A percentile compares a stretch with the other conserved stretches of the same genome.
phyloP scores from a whole-genome alignment of 352 stramenopile species.

The Pythium biforme region DNA sequence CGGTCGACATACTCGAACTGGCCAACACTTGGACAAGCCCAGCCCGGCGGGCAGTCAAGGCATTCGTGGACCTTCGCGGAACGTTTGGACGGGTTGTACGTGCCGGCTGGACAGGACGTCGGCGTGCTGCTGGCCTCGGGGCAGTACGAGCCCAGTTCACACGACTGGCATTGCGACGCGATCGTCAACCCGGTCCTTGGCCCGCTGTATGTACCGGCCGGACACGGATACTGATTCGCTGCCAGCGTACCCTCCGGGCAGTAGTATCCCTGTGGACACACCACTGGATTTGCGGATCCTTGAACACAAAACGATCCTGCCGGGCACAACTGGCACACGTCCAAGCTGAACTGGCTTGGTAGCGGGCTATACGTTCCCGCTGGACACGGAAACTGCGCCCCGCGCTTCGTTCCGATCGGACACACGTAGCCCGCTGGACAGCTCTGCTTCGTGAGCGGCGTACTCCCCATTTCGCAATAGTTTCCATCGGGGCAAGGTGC shows the following conservation, averaged over 20 bases:
- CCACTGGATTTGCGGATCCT: conserved; percentile 39
- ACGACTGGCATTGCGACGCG: conserved; percentile 55
- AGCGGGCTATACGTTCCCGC: conserved; percentile 80
- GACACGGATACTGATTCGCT: conserved; percentile 79
- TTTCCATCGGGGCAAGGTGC: conserved; percentile 64
- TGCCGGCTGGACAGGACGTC: conserved; percentile 64
- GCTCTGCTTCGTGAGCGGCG: conserved; percentile 51
- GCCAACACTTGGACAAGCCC: conserved; percentile 67
- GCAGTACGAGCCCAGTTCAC: conserved; percentile 78
- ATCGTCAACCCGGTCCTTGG: conserved; percentile 46
- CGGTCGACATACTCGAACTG: conserved; percentile 61
- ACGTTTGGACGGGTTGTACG: conserved; percentile 63
- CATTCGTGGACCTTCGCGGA: conserved; percentile 59
- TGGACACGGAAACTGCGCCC: conserved; percentile 79
- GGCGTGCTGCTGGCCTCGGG: conserved; percentile 70
- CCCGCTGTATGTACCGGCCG: conserved; percentile 82
- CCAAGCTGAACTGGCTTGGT: conserved; percentile 42
- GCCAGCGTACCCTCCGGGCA: conserved; percentile 70
- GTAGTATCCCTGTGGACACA: conserved; percentile 82
- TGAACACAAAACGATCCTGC: conserved; percentile 64
- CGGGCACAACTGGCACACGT: conserved; percentile 59
- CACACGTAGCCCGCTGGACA: conserved; percentile 75
- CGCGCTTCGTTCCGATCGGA: conserved; percentile 60
- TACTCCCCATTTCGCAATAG: conserved; percentile 81
- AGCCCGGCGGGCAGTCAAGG: conserved; percentile 63